phyloP scores from a whole-genome alignment of 2,329 filamentous ascomycete genomes.

The Fonsecaea monophora region DNA sequence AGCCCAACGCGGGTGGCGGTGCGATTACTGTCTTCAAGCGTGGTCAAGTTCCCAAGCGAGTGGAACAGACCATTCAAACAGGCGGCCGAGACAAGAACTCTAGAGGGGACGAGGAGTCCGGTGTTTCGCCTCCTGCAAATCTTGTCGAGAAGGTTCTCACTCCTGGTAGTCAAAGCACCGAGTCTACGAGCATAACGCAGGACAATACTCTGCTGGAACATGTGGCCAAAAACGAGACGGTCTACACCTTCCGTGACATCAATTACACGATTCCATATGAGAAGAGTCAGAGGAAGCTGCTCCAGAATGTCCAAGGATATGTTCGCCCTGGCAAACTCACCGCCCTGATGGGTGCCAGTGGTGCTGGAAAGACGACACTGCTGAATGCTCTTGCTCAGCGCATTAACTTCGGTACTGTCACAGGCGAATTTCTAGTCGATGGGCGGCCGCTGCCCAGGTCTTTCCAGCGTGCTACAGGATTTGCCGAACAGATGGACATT shows the following conservation, averaged over 20 bases:
- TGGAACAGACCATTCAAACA: conserved; percentile 65
- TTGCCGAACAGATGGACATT: conserved; percentile 69
- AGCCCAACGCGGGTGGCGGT: conserved; percentile 80
- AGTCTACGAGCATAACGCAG: conserved; percentile 42
- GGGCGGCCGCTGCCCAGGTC: conserved; percentile 54
- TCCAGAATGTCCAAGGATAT: conserved; percentile 71
- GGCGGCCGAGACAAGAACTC: conserved; percentile 50
- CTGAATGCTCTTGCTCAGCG: conserved; percentile 55
- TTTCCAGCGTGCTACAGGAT: conserved; percentile 62
- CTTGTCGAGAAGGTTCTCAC: conserved; percentile 37
- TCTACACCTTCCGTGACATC: conserved; percentile 87
- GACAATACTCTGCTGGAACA: conserved; percentile 47
- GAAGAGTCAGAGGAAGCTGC: conserved; percentile 54
- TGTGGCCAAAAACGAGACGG: conserved; percentile 69
- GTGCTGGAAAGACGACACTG: conserved; percentile 57
- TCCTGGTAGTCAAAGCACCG: conserved; percentile 39
- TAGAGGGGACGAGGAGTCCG: conserved; percentile 58
- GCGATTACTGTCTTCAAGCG: conserved; percentile 78
- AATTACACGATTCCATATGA: conserved; percentile 69
- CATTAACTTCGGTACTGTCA: conserved; percentile 53
- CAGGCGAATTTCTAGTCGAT: conserved; percentile 54
- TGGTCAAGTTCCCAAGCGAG: conserved; percentile 65
- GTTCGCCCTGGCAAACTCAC: conserved; percentile 79
- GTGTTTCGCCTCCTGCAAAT: conserved; percentile 4
- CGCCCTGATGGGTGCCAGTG: conserved; percentile 72